A percentile compares a stretch with the other conserved stretches of the same genome.
Conservation (phyloP, 257 asterid species). For the Marsdenia floribunda region DNA sequence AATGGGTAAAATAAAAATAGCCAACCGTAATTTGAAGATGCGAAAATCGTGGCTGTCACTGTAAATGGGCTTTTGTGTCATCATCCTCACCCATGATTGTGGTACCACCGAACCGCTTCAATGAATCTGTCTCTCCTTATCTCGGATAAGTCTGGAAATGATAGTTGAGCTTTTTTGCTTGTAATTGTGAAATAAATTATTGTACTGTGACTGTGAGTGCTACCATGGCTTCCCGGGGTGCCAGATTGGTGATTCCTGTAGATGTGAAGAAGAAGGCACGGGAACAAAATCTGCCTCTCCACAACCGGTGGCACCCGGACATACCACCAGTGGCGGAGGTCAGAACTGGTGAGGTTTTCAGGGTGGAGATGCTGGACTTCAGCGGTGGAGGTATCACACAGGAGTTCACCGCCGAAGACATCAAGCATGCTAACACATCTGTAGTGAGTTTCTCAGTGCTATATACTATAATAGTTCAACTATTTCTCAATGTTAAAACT, state of each 20-base stretch:
- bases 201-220: background rate
- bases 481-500: background rate
- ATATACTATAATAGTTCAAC: background rate
- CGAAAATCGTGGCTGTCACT: conserved; percentile 10
- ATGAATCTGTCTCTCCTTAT: background rate
- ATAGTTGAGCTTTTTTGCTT: background rate
- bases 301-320: conserved; percentile 88
- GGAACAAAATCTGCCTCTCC: conserved; percentile 65
- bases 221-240: conserved; percentile 37
- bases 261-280: conserved; percentile 65
- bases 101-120: background rate
- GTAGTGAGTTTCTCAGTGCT: conserved; percentile 40
- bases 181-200: background rate
- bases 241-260: conserved; percentile 54
- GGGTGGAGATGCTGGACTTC: conserved; percentile 88
- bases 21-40: too few relatives aligned
- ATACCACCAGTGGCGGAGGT: conserved; percentile 77
- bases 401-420: conserved; percentile 55
- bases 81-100: background rate
- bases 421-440: conserved; percentile 51
- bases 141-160: background rate
- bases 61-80: background rate
- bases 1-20: too few relatives aligned
- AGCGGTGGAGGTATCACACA: conserved; percentile 69
- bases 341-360: conserved; percentile 46